A percentile compares a stretch with the other conserved stretches of the same genome.
Conservation (phyloP, 208 protist genomes). For the Sergeia podlipaevii region DNA sequence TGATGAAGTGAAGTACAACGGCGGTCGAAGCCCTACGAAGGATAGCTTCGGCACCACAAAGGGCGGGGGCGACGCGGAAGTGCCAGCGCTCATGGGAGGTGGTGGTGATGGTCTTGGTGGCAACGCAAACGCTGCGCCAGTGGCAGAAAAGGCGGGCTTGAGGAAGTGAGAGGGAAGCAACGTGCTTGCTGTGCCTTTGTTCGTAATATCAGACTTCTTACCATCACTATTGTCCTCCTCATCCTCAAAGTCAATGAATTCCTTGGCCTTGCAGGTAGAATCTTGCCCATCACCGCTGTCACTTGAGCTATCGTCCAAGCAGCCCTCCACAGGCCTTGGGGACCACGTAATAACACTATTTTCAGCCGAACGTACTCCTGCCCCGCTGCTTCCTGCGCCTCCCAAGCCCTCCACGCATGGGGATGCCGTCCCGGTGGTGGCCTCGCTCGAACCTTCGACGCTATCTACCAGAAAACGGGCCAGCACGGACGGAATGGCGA, state of each 20-base stretch:
- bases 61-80: conserved; percentile 1
- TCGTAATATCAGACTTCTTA: neutral
- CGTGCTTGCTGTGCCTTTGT: conserved; percentile 5
- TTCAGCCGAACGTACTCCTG: no score
- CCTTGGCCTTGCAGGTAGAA: no score
- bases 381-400: no score
- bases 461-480: conserved; percentile 44
- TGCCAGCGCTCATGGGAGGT: neutral
- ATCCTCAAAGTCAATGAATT: conserved; percentile 31
- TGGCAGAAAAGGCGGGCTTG: neutral
- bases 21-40: conserved; percentile 33
- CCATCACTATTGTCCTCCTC: conserved; percentile 1
- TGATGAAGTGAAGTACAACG: conserved; percentile 58
- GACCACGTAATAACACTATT: no score
- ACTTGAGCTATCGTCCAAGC: no score
- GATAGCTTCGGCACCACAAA: conserved; percentile 44
- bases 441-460: no score
- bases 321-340: no score
- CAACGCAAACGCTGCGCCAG: no score
- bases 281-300: no score
- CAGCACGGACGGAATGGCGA: conserved; percentile 55
- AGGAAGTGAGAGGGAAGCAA: neutral
- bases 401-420: no score
- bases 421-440: no score
- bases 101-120: neutral